These are phyloP conservation scores for Curvularia spicifera DNA, from an alignment of 2,329 filamentous ascomycete species.

Conservation along the genomic window DNA sequence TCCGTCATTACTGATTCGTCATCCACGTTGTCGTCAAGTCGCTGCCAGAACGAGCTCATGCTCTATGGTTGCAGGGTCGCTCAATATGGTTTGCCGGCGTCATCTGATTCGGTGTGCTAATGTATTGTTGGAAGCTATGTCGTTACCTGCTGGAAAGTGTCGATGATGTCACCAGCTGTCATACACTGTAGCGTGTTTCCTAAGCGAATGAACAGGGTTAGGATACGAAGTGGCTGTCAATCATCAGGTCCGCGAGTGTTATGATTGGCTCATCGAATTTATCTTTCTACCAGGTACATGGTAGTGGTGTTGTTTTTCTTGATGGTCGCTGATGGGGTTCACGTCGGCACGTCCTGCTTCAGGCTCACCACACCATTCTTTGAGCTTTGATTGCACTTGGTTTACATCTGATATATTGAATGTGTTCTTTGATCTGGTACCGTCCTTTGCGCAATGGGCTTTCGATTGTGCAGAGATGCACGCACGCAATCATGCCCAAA, in stretches of 20 bases:
- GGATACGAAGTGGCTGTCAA: background rate
- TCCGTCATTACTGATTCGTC: slow-evolving; percentile 20
- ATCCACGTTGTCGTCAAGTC: slow-evolving; percentile 12
- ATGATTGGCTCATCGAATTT: background rate
- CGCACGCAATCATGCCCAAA: background rate
- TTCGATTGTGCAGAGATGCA: background rate
- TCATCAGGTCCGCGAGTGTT: slow-evolving; percentile 5
- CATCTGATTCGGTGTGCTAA: background rate
- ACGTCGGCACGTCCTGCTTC: too few species aligned
- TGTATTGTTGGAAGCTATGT: slow-evolving; percentile 4
- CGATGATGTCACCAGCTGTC: slow-evolving; percentile 14
- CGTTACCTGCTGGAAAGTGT: slow-evolving; percentile 1
- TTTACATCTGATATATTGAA: background rate
- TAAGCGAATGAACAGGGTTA: slow-evolving; percentile 4
- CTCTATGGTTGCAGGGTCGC: background rate
- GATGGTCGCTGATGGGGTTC: background rate
- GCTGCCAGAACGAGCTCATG: slow-evolving; percentile 15
- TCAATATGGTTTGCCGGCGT: background rate
- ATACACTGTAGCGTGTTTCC: slow-evolving; percentile 1
- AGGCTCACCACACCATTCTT: background rate
- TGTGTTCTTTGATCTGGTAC: background rate
- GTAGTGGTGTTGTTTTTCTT: too few species aligned
- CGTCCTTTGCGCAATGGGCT: background rate
- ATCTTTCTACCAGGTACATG: background rate
- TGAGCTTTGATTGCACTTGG: background rate